These are phyloP conservation scores for Lentinus tigrinus DNA, from an alignment of 768 basidiomycete genomes.

Conservation along the genomic window DNA sequence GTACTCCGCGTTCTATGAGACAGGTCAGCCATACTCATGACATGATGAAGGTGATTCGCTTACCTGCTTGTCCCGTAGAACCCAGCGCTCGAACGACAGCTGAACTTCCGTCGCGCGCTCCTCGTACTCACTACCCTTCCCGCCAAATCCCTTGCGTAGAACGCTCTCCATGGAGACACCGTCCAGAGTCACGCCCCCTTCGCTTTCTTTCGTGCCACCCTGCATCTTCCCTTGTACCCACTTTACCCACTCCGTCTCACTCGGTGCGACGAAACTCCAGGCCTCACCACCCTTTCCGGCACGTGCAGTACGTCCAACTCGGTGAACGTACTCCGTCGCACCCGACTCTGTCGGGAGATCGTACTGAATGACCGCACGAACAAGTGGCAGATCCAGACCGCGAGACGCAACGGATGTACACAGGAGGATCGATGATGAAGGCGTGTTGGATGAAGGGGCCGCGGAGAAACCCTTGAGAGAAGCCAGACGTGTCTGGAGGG, in stretches of 20 bases:
- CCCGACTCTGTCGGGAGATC: slow-evolving; percentile 98
- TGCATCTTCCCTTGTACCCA: slow-evolving; percentile 88
- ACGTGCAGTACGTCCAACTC: slow-evolving; percentile 95
- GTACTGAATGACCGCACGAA: slow-evolving; percentile 92
- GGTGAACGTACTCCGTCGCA: slow-evolving; percentile 93
- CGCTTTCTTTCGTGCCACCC: slow-evolving; percentile 36
- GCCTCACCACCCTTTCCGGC: slow-evolving; percentile 95
- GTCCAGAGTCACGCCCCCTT: slow-evolving; percentile 44
- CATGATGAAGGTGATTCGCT: slow-evolving; percentile 19
- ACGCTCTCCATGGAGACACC: slow-evolving; percentile 68
- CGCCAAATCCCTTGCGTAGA: slow-evolving; percentile 82
- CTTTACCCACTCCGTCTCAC: slow-evolving; percentile 84
- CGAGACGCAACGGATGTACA: slow-evolving; percentile 99
- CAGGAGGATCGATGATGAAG: slow-evolving; percentile 65
- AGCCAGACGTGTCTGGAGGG: slow-evolving; percentile 73
- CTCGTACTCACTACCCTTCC: slow-evolving; percentile 78
- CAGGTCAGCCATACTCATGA: neutral
- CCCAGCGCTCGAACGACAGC: slow-evolving; percentile 93
- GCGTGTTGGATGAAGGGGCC: slow-evolving; percentile 27
- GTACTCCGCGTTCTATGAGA: slow-evolving; percentile 62
- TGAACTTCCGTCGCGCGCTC: slow-evolving; percentile 93
- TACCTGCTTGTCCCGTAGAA: slow-evolving; percentile 70
- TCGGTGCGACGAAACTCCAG: slow-evolving; percentile 88
- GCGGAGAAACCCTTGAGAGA: slow-evolving; percentile 82
- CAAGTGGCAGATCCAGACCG: slow-evolving; percentile 92